Evolutionary conservation across 352 stramenopile species (phyloP).

Genomic region (Poterioochromonas sp.): DNA sequence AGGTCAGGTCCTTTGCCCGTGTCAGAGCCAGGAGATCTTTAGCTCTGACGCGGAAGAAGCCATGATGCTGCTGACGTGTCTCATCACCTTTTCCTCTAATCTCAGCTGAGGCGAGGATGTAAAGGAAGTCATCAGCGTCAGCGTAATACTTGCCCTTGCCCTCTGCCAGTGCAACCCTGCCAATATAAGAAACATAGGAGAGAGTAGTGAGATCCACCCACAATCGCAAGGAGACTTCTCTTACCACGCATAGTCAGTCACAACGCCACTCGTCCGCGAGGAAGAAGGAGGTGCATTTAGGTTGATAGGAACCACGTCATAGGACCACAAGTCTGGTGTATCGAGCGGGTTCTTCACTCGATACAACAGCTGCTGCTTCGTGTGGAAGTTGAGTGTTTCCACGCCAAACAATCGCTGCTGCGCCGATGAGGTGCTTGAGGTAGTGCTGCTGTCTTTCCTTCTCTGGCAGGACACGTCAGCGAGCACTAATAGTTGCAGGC

Average conservation of each 20-base stretch:
- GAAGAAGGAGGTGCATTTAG: no score
- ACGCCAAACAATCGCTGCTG: background rate
- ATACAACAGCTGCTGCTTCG: no score
- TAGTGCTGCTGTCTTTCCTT: background rate
- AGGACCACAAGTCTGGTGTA: slow-evolving; percentile 15
- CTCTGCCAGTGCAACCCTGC: no score
- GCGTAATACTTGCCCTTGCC: background rate
- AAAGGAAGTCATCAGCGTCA: background rate
- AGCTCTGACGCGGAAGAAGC: background rate
- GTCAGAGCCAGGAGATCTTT: background rate
- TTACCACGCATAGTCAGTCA: background rate
- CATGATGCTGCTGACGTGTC: no score
- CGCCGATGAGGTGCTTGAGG: background rate
- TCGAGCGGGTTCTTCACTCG: slow-evolving; percentile 26
- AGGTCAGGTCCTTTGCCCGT: background rate
- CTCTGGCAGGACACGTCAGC: background rate
- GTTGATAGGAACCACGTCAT: background rate
- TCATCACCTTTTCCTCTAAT: no score
- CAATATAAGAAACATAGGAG: background rate
- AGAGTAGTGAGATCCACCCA: background rate
- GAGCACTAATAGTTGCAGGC: no score
- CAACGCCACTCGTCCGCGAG: background rate
- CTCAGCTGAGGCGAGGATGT: no score
- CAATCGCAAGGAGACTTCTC: background rate
- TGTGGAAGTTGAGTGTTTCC: no score